phyloP scores from a whole-genome alignment of 2,329 filamentous ascomycete genomes.

The Stemphylium vesicarium region DNA sequence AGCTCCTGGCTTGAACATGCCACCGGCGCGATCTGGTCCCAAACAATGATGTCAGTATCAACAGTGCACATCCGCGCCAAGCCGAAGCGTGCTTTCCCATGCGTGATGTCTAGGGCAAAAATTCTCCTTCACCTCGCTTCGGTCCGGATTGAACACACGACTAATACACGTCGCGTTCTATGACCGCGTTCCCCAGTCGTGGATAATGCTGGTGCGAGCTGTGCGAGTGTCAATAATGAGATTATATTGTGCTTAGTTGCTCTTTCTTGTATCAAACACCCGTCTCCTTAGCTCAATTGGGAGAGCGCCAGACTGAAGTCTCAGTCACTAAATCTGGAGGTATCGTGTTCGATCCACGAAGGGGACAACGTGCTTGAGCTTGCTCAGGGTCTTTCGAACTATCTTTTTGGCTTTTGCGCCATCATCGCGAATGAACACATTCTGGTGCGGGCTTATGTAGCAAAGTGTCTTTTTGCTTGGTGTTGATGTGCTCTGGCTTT shows the following conservation, averaged over 20 bases:
- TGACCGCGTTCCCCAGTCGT: too few species aligned
- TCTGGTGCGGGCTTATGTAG: too few species aligned
- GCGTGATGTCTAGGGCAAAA: background rate
- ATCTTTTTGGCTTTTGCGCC: constrained; percentile 6
- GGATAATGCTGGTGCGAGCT: too few species aligned
- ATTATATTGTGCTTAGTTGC: background rate
- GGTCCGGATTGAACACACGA: too few species aligned
- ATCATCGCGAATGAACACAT: too few species aligned
- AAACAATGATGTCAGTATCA: constrained; percentile 23
- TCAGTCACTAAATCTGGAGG: constrained; percentile 41
- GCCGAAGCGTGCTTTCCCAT: constrained; percentile 10
- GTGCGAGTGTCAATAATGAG: background rate
- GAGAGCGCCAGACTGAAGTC: constrained; percentile 43
- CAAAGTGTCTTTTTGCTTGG: too few species aligned
- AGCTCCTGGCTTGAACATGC: background rate
- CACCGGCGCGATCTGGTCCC: background rate
- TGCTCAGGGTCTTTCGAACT: constrained; percentile 20
- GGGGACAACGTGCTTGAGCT: constrained; percentile 30
- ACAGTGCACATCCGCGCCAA: constrained; percentile 16
- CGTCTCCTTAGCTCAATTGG: constrained; percentile 42
- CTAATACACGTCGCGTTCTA: too few species aligned
- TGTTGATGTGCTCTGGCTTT: too few species aligned
- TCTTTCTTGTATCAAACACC: background rate
- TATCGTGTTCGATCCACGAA: constrained; percentile 42
- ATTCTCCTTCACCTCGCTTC: background rate